Base-by-base conservation (phyloP, 352 stramenopile genomes). In the Thalassiosira sp. region DNA sequence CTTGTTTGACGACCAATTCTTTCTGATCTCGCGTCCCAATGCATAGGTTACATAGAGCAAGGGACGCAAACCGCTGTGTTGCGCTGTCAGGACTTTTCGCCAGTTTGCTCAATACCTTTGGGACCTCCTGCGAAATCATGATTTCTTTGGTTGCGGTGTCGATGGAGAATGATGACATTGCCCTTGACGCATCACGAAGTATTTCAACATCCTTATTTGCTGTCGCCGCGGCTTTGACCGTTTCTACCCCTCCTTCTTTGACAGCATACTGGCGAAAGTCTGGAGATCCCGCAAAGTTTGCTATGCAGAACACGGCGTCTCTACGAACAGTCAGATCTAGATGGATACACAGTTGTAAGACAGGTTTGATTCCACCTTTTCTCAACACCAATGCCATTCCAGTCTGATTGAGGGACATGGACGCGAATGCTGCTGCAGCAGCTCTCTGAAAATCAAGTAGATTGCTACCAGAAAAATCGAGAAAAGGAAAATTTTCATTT, bases 381-480 rank as follows among this genome's bases (percentile, higher is more conserved):
- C 92, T 93, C 25, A 98, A 91, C n/a, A 98, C 88, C 75, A 97
- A 95, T 25, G 95, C 81, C 58, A 97, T 97, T 76, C 97, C 98
- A 69, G 96, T 93, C 78, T 98, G 91, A 59, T 97, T 95, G 64
- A 91, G 95, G 85, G 53, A 98, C 85, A 74, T 98, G 79, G 90
- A 97, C 7, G 95, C 91, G 43, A 98, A 96, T 2, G 95, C 94
- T 22, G 94, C 92, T 1, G 95, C 94, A 1, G 95, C 95, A 3
- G 95, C 97, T 76, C 95, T 95, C 62, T 92, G 86, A 72, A 89
- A 94, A 52, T 94, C 90, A 27, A 93, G 61, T 25, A 90, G 58
- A 28, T 46, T 91, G 45, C 93, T 97, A 62, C 95, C 90, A 16
- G 95, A 96, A 20, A 98, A 86, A 48, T 91, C 91, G 51, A 98